Conservation (phyloP, 1,284 basidiomycete genomes). For the Ustilago loliicola region DNA sequence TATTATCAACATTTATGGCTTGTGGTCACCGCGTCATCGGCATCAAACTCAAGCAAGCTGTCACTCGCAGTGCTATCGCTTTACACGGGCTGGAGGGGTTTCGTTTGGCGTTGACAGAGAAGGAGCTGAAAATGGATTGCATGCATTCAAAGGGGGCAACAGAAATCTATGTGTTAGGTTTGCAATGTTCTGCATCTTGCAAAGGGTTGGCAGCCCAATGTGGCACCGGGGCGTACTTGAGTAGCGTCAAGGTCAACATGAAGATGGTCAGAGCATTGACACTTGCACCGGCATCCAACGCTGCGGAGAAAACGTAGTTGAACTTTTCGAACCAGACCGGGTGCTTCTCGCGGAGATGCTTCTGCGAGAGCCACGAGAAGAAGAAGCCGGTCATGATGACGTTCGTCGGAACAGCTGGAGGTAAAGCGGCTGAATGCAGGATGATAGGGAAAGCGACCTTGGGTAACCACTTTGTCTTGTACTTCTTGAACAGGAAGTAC, state of each 20-base stretch:
- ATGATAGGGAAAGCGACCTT: conserved; percentile 73
- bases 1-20: neutral
- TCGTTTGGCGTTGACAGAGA: neutral
- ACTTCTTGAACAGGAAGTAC: conserved; percentile 72
- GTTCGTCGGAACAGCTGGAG: conserved; percentile 72
- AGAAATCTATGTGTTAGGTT: conserved; percentile 17
- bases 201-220: conserved; percentile 56
- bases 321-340: conserved; percentile 67
- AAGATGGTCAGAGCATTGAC: conserved; percentile 73
- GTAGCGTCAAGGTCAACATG: conserved; percentile 65
- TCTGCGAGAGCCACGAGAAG: conserved; percentile 71
- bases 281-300: conserved; percentile 72
- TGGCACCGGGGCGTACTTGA: conserved; percentile 57
- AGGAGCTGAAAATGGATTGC: neutral
- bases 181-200: conserved; percentile 54
- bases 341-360: conserved; percentile 69
- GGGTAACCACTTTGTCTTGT: conserved; percentile 55
- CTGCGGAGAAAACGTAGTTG: conserved; percentile 70
- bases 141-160: neutral
- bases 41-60: neutral
- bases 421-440: conserved; percentile 71
- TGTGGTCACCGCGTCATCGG: neutral
- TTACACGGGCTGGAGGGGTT: neutral
- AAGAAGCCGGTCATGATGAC: conserved; percentile 72
- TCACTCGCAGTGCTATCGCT: neutral